phyloP scores from a whole-genome alignment of 2,329 filamentous ascomycete genomes.

The Bipolaris zeicola region DNA sequence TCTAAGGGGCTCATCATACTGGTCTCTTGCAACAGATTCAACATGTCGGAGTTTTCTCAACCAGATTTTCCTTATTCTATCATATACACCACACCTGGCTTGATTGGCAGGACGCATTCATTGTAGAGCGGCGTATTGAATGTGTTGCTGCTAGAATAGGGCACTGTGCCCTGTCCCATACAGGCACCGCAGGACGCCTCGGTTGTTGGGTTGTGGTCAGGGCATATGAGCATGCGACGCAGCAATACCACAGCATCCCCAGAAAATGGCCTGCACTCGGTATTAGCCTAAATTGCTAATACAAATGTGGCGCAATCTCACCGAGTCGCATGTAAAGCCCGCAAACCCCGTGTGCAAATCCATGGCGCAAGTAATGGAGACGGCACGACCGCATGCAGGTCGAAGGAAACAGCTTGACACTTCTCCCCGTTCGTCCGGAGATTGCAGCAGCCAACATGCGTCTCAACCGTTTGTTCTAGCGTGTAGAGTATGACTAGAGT shows the following conservation, averaged over 20 bases:
- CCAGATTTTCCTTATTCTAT: neutral
- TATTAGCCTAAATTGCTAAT: slow-evolving; percentile 13
- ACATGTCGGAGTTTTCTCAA: neutral
- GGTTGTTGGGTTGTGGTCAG: neutral
- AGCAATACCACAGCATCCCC: slow-evolving; percentile 1
- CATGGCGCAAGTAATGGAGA: slow-evolving; percentile 9
- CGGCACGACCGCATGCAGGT: slow-evolving; percentile 20
- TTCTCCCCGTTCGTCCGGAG: slow-evolving; percentile 33
- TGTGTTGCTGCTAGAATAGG: neutral
- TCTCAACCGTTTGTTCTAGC: slow-evolving; percentile 18
- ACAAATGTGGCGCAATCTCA: slow-evolving; percentile 2
- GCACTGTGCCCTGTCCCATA: neutral
- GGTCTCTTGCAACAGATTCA: neutral
- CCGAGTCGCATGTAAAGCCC: slow-evolving; percentile 7
- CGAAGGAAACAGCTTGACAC: slow-evolving; percentile 16
- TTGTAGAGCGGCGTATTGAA: neutral
- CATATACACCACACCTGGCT: neutral
- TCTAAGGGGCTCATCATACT: neutral
- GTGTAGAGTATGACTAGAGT: slow-evolving; percentile 16
- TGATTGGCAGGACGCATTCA: neutral
- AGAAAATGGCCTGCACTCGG: neutral
- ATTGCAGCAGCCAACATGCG: slow-evolving; percentile 21
- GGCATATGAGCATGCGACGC: neutral
- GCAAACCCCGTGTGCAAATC: neutral
- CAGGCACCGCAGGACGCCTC: neutral